These are phyloP conservation scores for Cicer bijugum DNA, from an alignment of 306 rosid species.

Conservation along the genomic window DNA sequence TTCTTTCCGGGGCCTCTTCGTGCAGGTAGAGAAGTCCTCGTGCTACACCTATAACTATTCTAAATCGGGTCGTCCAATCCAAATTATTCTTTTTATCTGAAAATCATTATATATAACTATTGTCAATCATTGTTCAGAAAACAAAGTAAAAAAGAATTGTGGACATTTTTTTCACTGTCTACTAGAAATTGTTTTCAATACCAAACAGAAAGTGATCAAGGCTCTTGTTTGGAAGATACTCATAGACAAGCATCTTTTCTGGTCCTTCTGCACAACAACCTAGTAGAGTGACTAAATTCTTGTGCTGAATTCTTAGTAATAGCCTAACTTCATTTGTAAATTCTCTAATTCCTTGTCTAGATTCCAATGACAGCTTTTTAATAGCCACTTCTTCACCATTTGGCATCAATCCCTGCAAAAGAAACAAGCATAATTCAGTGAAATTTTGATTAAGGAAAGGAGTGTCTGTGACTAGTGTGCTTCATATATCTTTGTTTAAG, in stretches of 20 bases:
- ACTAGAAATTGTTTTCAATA: constrained; percentile 33
- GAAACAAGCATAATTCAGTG: constrained; percentile 28
- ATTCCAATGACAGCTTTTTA: constrained; percentile 75
- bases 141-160: background rate
- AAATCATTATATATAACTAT: constrained; percentile 34
- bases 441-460: background rate
- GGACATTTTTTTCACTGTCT: background rate
- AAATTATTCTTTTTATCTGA: constrained; percentile 72
- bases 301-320: constrained; percentile 79
- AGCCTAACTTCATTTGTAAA: constrained; percentile 84
- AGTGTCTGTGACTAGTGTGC: background rate
- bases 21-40: constrained; percentile 87
- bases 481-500: background rate
- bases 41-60: constrained; percentile 67
- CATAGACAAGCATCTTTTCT: constrained; percentile 94
- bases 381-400: constrained; percentile 89
- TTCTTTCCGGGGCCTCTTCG: constrained; percentile 83
- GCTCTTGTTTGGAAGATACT: constrained; percentile 84
- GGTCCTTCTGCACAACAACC: constrained; percentile 95
- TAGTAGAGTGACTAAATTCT: constrained; percentile 68
- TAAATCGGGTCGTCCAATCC: constrained; percentile 72
- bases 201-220: constrained; percentile 83
- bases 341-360: constrained; percentile 82
- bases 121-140: constrained; percentile 35
- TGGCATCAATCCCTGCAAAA: constrained; percentile 81